Evolutionary conservation across 2,329 filamentous ascomycete species (phyloP), one percentile per base, ranked within the genome.

Genomic region (Paraphoma chrysanthemicola): DNA sequence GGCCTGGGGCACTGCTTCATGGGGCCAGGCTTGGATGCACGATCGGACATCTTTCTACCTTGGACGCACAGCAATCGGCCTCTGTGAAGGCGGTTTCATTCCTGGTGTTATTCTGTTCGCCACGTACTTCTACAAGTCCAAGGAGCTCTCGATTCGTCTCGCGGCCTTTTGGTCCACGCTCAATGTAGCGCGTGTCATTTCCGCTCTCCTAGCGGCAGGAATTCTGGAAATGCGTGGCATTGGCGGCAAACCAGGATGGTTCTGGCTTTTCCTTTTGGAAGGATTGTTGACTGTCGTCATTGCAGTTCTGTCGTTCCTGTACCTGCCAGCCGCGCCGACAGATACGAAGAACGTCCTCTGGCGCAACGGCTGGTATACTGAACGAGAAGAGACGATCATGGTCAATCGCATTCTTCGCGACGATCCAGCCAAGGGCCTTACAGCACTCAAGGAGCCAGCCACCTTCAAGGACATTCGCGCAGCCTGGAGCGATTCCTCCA

Each of bases 51-150:
- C 74, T 0, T 82, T 81, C 59, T 80, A 74, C 55, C 71, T 78
- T 7, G 71, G 70, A 4, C 70, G 80, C 29, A 73, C 74, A 14
- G 68, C 81, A 2, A 72, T 81, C 6, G 79, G 79, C 4, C 62
- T 79, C 23, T 75, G 79, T 39, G 79, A 78, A 61, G 79, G 74
- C 36, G 78, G 78, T 2, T 88, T 88, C 62, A 88, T 88, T 47
- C 85, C 86, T 0, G 86, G 86, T 53, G 84, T 85, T 16, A 83
- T 90, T 14, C 77, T 90, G 0, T 92, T 88, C 75, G 79, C 91
- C 4, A 88, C 86, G 1, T 92, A 92, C 74, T 93, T 89, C 74
- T 93, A 92, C 79, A 92, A 86, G 51, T 85, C 85, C 2, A 82
- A 83, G 45, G 90, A 93, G 72, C 80, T 93, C 0, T 87, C 89